phyloP scores from a whole-genome alignment of 495 filamentous ascomycete species.

The Daldinia caldariorum region DNA sequence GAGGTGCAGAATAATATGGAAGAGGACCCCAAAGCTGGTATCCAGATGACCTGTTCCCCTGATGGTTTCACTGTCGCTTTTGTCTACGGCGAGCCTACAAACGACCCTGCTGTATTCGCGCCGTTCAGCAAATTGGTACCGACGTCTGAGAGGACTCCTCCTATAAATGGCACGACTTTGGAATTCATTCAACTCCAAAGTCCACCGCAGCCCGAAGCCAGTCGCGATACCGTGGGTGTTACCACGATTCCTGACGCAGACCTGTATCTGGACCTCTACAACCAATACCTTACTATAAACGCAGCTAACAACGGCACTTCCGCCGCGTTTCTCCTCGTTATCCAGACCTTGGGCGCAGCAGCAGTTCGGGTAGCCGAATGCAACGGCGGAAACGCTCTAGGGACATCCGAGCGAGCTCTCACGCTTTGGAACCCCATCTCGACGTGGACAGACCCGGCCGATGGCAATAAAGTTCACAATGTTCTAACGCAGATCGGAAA shows the following conservation, averaged over 20 bases:
- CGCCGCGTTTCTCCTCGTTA: background rate
- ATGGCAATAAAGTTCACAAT: background rate
- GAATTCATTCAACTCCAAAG: background rate
- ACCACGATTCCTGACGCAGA: background rate
- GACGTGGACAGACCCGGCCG: background rate
- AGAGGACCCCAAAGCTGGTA: background rate
- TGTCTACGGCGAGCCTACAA: background rate
- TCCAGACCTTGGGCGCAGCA: slow-evolving; percentile 1
- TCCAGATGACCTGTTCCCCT: background rate
- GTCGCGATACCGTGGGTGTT: slow-evolving; percentile 1
- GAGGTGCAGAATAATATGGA: slow-evolving; percentile 3
- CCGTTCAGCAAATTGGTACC: slow-evolving; percentile 1
- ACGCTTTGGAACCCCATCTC: slow-evolving; percentile 4
- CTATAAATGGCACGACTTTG: background rate
- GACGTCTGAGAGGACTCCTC: background rate
- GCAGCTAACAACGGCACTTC: background rate
- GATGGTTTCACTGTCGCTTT: background rate
- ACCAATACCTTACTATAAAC: background rate
- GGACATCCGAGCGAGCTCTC: background rate
- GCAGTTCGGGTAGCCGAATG: background rate
- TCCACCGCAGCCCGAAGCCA: background rate
- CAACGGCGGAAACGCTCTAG: background rate
- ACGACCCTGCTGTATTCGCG: background rate
- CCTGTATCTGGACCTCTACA: background rate
- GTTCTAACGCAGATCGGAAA: background rate